Base-by-base conservation (phyloP, 2,329 filamentous ascomycete genomes). In the Phoma sp. region DNA sequence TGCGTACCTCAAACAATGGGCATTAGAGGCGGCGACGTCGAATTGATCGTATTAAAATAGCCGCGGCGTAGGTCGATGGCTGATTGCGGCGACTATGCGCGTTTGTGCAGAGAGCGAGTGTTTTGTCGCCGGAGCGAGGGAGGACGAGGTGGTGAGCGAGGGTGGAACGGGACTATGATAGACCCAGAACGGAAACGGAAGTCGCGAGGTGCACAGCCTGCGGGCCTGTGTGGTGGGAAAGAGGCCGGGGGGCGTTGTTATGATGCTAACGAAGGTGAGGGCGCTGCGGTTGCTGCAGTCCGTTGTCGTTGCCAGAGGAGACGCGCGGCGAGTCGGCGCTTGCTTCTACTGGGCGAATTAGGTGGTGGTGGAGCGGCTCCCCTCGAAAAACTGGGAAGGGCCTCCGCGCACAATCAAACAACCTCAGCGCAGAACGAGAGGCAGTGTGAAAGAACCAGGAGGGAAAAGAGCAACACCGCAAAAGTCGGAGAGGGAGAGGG, bases 1-100 rank as follows among this genome's bases (percentile, higher is more conserved):
- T 54, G 51, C 61, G 62, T 69, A 75, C 72, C 73, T 74, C 72
- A 75, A 73, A 74, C 73, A 75, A 73, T 73, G 72, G 59, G 65
- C 73, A 75, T 75, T 69, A 74, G 66, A 68, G 67, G 61, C 68
- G 67, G 56, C 57, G 60, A 59, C 38, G 53, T 51, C 33, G 46
- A 49, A 66, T 67, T 67, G 64, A 59, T 62, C 38, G 53, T 56
- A 53, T 42, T 57, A 34, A 39, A 47, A 46, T 53, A 56, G 66
- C 53, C 43, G 62, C 58, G 18, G 45, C 21, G 45, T 54, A 45
- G 33, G 45, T 48, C 15, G 30, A n/a, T 53, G 30, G 43, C 38
- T 20, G 12, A 21, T 34, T 32, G 51, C 38, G 43, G 43, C 43
- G 51, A 20, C 45, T 21, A 23, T 29, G 40, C 39, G 39, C 52